Conservation (phyloP, 2,329 filamentous ascomycete species). For the Trichoderma polysporum region DNA sequence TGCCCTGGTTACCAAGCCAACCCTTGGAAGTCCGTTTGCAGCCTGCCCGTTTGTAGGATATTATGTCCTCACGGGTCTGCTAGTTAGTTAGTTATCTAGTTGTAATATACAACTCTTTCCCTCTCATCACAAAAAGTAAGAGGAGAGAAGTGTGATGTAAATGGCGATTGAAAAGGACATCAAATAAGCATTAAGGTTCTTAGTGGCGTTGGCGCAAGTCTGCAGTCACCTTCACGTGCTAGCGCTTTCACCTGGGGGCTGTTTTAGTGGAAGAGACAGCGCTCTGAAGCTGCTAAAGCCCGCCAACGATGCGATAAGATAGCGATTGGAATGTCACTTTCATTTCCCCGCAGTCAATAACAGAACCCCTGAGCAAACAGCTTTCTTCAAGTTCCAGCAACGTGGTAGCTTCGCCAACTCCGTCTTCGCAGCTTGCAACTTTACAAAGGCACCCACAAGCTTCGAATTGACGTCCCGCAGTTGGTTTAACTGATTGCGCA, state of each 20-base stretch:
- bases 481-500: not conserved
- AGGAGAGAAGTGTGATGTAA: not conserved
- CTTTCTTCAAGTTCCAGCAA: not conserved
- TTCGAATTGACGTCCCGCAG: not conserved
- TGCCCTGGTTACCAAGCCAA: too few species aligned
- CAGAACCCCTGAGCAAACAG: conserved; percentile 11
- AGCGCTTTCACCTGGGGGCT: not conserved
- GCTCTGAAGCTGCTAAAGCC: not conserved
- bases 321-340: conserved; percentile 12
- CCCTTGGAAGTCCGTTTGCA: too few species aligned
- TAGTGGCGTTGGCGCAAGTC: not conserved
- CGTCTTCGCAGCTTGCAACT: not conserved
- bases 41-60: too few species aligned
- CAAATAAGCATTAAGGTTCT: not conserved
- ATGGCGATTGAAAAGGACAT: too few species aligned
- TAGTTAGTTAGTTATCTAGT: too few species aligned
- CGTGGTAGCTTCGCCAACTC: not conserved
- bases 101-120: too few species aligned
- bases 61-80: too few species aligned
- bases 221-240: conserved; percentile 4
- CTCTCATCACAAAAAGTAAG: too few species aligned
- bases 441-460: not conserved
- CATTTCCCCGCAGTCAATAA: conserved; percentile 14
- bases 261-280: not conserved
- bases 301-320: conserved; percentile 11